Conservation (phyloP, 768 basidiomycete genomes). For the Hemileccinum rubropunctum region DNA sequence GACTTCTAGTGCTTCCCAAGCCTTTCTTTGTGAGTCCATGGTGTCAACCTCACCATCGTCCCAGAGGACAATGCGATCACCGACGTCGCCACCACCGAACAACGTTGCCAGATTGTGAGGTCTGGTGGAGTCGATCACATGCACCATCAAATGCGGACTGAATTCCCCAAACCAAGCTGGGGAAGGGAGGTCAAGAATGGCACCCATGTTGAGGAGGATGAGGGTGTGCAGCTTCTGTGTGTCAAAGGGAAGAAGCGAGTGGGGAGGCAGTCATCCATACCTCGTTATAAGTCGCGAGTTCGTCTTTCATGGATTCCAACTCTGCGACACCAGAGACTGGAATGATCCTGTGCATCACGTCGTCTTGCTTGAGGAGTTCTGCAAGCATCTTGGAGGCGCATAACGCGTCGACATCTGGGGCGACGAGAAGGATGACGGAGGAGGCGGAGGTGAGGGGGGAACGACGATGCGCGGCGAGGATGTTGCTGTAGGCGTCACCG, state of each 20-base stretch:
- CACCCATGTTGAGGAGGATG: constrained; percentile 90
- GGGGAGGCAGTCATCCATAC: constrained; percentile 40
- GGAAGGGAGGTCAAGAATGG: constrained; percentile 78
- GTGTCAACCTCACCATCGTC: constrained; percentile 81
- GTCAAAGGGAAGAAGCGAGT: neutral
- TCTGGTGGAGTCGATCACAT: constrained; percentile 92
- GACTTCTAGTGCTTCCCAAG: constrained; percentile 85
- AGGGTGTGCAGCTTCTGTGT: constrained; percentile 73
- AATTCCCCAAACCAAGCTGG: constrained; percentile 77
- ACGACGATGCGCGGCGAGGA: constrained; percentile 68
- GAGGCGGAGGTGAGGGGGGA: constrained; percentile 77
- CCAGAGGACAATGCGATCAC: constrained; percentile 84
- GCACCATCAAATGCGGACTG: constrained; percentile 60
- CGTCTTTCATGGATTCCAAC: constrained; percentile 61
- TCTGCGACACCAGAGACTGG: constrained; percentile 87
- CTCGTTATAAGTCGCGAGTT: constrained; percentile 65
- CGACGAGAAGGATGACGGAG: constrained; percentile 81
- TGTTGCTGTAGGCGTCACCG: constrained; percentile 66
- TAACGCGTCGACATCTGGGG: constrained; percentile 89
- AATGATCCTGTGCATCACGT: constrained; percentile 84
- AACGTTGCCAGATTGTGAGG: constrained; percentile 88
- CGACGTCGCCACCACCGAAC: constrained; percentile 67
- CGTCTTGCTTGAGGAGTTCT: constrained; percentile 88
- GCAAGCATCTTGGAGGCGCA: constrained; percentile 90
- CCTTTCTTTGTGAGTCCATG: constrained; percentile 67